Evolutionary conservation across 345 rosid genomes (phyloP).

Genomic region (Euphorbia lathyris): DNA sequence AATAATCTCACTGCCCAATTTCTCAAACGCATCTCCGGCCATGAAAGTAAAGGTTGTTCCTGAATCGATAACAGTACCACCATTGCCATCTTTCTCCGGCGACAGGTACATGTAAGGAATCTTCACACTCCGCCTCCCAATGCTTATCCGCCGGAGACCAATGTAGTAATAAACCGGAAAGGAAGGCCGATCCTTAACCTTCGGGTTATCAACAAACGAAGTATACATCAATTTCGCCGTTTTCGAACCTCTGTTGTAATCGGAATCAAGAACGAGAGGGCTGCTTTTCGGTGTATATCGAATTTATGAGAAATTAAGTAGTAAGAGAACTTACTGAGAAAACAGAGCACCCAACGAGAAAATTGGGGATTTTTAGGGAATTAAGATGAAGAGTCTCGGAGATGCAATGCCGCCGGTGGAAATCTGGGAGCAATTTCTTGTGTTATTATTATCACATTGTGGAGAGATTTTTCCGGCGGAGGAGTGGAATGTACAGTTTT

Average conservation of each 20-base stretch:
- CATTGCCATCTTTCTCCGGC: slow-evolving; percentile 24
- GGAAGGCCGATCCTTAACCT: background rate
- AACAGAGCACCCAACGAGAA: slow-evolving; percentile 44
- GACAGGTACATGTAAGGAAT: slow-evolving; percentile 23
- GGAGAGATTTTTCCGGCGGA: slow-evolving; percentile 6
- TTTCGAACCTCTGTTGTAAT: slow-evolving; percentile 25
- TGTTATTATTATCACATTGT: slow-evolving; percentile 7
- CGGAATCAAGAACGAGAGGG: slow-evolving; percentile 24
- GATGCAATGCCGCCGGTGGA: slow-evolving; percentile 36
- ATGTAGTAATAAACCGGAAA: slow-evolving; percentile 38
- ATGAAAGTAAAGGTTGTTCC: slow-evolving; percentile 39
- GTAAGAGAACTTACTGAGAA: slow-evolving; percentile 37
- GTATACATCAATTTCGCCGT: slow-evolving; percentile 30
- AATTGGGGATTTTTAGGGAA: slow-evolving; percentile 12
- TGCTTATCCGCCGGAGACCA: slow-evolving; percentile 28
- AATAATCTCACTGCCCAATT: slow-evolving; percentile 24
- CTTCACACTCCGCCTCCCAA: slow-evolving; percentile 29
- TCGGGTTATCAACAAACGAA: slow-evolving; percentile 30
- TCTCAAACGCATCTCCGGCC: slow-evolving; percentile 27
- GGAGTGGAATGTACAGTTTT: slow-evolving; percentile 27
- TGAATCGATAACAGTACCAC: slow-evolving; percentile 39
- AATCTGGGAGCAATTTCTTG: slow-evolving; percentile 26
- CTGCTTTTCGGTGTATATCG: slow-evolving; percentile 25
- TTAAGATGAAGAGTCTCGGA: slow-evolving; percentile 35
- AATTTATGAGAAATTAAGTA: slow-evolving; percentile 37